Base-by-base conservation (phyloP, 345 rosid species). In the Diplotaxis tenuifolia region DNA sequence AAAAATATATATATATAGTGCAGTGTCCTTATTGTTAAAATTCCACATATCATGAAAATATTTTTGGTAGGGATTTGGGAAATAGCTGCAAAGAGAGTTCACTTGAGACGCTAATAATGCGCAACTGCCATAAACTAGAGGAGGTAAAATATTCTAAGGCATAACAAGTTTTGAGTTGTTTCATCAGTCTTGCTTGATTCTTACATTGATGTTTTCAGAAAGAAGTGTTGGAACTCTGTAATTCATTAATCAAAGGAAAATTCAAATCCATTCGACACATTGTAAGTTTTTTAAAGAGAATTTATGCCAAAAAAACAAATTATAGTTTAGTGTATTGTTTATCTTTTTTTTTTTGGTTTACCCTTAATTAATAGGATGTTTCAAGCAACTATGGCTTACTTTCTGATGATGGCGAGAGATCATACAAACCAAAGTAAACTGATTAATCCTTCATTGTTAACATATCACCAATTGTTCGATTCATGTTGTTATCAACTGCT, bases 101-200 rank as follows among this genome's bases (percentile, higher is more conserved):
- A n/a, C n/a, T n/a, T n/a, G n/a, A n/a, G n/a, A n/a, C n/a, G n/a
- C n/a, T n/a, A n/a, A n/a, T n/a, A n/a, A 78, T 93, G 59, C 84
- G 95, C 62, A 91, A 87, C 78, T 88, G 96, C 83, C 83, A 82
- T 85, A 84, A 78, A 76, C 92, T 90, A 65, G 81, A 83, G 73
- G 95, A 87, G 95, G 98, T 85, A 68, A 84, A 74, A 18, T 12
- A 90, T 23, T 38, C n/a, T n/a, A n/a, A n/a, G n/a, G n/a, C 47
- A 11, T 12, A 38, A 38, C 47, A 64, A 20, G 23, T 56, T 68
- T 59, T 62, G 16, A 1, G 31, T n/a, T 61, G 68, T 75, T 61
- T 23, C 10, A 61, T 57, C 59, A 32, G 5, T 65, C 31, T 56
- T 52, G 27, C 57, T 52, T 47, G 47, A 25, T 49, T 62, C 67